Conservation (phyloP, 2,329 filamentous ascomycete genomes). For the Botryosphaeria agaves region DNA sequence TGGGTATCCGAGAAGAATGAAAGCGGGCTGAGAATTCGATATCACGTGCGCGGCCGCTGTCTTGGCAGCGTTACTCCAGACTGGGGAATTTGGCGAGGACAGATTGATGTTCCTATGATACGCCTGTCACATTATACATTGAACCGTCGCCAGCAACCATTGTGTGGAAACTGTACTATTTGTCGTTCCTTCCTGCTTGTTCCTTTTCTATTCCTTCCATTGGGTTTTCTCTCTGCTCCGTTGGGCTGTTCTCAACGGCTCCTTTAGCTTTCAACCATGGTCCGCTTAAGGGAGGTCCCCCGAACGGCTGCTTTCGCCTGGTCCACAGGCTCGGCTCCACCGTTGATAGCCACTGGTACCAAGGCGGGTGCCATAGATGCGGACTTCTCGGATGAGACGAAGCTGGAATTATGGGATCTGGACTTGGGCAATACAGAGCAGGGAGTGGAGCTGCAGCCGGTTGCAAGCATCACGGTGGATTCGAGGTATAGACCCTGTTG, state of each 20-base stretch:
- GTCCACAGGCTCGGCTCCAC: constrained; percentile 65
- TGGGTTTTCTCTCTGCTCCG: constrained; percentile 1
- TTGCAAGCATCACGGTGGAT: constrained; percentile 71
- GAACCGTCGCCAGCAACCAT: too few species aligned
- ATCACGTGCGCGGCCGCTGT: constrained; percentile 5
- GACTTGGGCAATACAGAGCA: constrained; percentile 60
- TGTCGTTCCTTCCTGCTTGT: too few species aligned
- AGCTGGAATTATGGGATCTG: constrained; percentile 91
- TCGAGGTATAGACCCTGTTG: constrained; percentile 73
- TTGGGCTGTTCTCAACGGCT: constrained; percentile 2
- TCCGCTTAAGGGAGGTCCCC: constrained; percentile 89
- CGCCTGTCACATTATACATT: too few species aligned
- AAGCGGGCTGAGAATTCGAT: constrained; percentile 3
- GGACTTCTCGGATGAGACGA: constrained; percentile 94
- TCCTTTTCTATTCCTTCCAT: constrained; percentile 7
- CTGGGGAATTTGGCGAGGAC: not conserved
- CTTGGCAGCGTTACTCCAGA: not conserved
- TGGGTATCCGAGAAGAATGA: not conserved
- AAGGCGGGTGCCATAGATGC: constrained; percentile 88
- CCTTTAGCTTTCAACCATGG: constrained; percentile 44
- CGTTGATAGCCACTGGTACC: constrained; percentile 82
- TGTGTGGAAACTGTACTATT: too few species aligned
- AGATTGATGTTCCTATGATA: too few species aligned
- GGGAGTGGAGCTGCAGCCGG: constrained; percentile 68
- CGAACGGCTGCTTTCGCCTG: constrained; percentile 95